Evolutionary conservation across 1,284 basidiomycete species (phyloP).

Genomic region (Naganishia liquefaciens): DNA sequence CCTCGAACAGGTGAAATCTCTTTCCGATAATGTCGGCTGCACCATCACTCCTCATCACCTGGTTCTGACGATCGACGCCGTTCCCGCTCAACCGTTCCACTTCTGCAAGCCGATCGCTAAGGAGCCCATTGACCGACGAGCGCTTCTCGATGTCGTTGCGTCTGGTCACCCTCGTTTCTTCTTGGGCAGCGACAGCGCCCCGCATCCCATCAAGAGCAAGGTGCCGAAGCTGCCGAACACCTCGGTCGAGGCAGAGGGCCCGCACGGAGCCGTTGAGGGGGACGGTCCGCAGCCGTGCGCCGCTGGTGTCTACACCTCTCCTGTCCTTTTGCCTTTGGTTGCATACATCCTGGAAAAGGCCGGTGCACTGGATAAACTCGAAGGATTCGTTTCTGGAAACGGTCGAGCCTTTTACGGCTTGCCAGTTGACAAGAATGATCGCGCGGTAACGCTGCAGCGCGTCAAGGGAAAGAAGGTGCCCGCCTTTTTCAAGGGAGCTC

Average conservation of each 20-base stretch:
- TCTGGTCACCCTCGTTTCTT: constrained; percentile 95
- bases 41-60: constrained; percentile 98
- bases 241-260: constrained; percentile 17
- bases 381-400: constrained; percentile 72
- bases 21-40: constrained; percentile 87
- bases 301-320: constrained; percentile 89
- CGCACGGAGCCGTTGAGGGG: constrained; percentile 25
- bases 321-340: constrained; percentile 82
- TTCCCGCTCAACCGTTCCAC: constrained; percentile 93
- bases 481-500: constrained; percentile 58
- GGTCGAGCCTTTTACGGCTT: constrained; percentile 79
- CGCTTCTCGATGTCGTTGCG: constrained; percentile 76
- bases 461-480: constrained; percentile 55
- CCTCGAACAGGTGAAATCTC: constrained; percentile 62
- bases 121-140: constrained; percentile 84
- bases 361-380: constrained; percentile 74
- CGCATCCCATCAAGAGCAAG: constrained; percentile 82
- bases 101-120: constrained; percentile 99
- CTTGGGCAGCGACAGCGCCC: constrained; percentile 95
- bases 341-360: constrained; percentile 80
- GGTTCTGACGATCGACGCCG: constrained; percentile 90
- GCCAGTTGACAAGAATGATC: constrained; percentile 44
- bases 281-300: constrained; percentile 68
- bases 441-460: constrained; percentile 54
- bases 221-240: constrained; percentile 56